Evolutionary conservation across 192 early-diverging fungal genomes (phyloP).

Genomic region (Jimgerdemannia flammicorona): DNA sequence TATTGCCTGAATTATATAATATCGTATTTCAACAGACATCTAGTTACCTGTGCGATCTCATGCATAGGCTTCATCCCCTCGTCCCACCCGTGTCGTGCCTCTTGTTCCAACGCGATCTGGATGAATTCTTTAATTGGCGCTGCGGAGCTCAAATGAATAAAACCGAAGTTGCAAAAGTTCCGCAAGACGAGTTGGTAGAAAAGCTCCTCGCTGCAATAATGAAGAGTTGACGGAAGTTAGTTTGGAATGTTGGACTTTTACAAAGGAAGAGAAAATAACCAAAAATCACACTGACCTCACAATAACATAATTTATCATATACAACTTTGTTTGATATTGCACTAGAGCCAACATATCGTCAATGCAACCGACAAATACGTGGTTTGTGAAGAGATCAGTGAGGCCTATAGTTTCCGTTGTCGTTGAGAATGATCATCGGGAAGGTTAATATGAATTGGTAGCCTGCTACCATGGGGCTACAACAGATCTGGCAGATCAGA

Average conservation of each 20-base stretch:
- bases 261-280: too few species aligned
- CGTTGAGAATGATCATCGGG: too few species aligned
- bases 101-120: slow-evolving; percentile 60
- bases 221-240: neutral
- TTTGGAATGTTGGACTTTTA: neutral
- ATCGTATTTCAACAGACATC: too few species aligned
- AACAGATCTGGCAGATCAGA: too few species aligned
- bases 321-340: slow-evolving; percentile 84
- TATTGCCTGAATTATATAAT: too few species aligned
- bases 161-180: slow-evolving; percentile 90
- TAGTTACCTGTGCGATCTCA: slow-evolving; percentile 54
- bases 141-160: slow-evolving; percentile 57
- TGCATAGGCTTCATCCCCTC: slow-evolving; percentile 47
- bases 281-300: slow-evolving; percentile 51
- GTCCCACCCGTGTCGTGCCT: slow-evolving; percentile 38
- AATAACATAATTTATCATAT: slow-evolving; percentile 76
- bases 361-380: slow-evolving; percentile 88
- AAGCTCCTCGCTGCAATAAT: slow-evolving; percentile 65
- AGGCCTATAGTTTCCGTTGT: slow-evolving; percentile 47
- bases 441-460: too few species aligned
- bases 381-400: slow-evolving; percentile 73
- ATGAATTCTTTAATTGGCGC: slow-evolving; percentile 67
- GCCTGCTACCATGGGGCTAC: too few species aligned
- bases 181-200: slow-evolving; percentile 84
- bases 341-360: slow-evolving; percentile 78